Evolutionary conservation across 1,284 basidiomycete genomes (phyloP), one percentile per base, ranked within the genome.

Genomic region (Singerocomus rubriflavus): DNA sequence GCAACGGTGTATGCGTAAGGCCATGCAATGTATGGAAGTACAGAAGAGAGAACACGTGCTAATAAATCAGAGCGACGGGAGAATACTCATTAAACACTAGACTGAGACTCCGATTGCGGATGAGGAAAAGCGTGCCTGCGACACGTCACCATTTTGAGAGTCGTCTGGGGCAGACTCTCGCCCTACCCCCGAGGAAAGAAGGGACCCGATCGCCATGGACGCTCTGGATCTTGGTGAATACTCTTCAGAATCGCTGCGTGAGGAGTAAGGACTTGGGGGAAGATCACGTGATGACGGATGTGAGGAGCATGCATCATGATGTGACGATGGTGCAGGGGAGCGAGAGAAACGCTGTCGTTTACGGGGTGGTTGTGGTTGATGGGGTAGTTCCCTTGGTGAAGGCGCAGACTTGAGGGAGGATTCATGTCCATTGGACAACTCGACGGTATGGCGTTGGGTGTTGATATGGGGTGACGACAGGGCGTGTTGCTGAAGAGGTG

Each of bases 301-400:
- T 37, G 58, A 59, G 13, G 60, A 47, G 40, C 53, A 59, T n/a
- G 53, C 45, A 46, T 70, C 66, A 11, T 42, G 49, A 51, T 57
- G 64, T 44, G 65, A 56, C 34, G 55, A 44, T 21, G 61, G 57
- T 27, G 53, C 29, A 14, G 68, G 69, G 37, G 73, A 73, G 13
- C 53, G 61, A 34, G 73, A 74, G 17, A 61, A 55, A 46, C 81
- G 80, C 47, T 73, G 73, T 41, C 80, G 79, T 70, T 81, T 82
- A 21, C 63, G 59, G 33, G 65, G 51, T 12, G 65, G 68, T 46
- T 63, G 68, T 29, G 46, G 29, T 14, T 54, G 59, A 33, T 56
- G 51, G 11, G 52, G 48, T 5, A 58, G 50, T 3, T 70, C 65
- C 35, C 68, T 67, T 6, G 53, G 41, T 2, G 53, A 51, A 27